Percentiles rank a stretch among this genome's conserved stretches.
Conservation (phyloP, 208 protist genomes). For the Leishmania gerbilli region DNA sequence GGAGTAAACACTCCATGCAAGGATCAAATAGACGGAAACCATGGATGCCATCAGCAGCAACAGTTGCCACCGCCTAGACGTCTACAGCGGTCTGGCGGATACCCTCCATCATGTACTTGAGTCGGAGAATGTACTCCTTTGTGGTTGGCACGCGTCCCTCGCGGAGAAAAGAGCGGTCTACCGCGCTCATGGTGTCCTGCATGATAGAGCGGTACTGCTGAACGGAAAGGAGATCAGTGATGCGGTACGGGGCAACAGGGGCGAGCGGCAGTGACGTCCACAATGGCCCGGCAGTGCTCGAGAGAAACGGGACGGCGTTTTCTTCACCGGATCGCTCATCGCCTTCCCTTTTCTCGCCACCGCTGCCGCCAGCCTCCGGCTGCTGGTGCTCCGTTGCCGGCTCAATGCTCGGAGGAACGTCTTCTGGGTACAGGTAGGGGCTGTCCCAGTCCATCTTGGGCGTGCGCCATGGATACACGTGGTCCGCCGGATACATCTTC, state of each 20-base stretch:
- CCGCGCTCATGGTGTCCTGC: constrained; percentile 76
- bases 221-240: constrained; percentile 48
- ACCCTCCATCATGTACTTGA: constrained; percentile 68
- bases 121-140: constrained; percentile 68
- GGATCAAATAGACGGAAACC: not conserved
- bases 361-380: not conserved
- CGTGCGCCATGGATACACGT: constrained; percentile 76
- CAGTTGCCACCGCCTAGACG: constrained; percentile 5
- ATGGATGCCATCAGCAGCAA: not conserved
- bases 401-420: constrained; percentile 28
- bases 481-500: constrained; percentile 54
- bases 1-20: not conserved
- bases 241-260: constrained; percentile 43
- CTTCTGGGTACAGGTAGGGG: constrained; percentile 58
- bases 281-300: not conserved
- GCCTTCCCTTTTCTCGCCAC: not conserved
- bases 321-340: not conserved
- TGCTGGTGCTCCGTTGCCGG: not conserved
- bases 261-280: constrained; percentile 39
- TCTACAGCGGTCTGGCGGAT: constrained; percentile 56
- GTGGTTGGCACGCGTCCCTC: constrained; percentile 70
- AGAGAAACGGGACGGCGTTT: constrained; percentile 4
- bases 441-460: constrained; percentile 85
- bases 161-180: constrained; percentile 78
- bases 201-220: constrained; percentile 82